Percentiles rank a stretch among this genome's conserved stretches.
These are phyloP conservation scores for Zygosaccharomyces bailii DNA, from an alignment of 805 yeast genomes.

Conservation along the genomic window DNA sequence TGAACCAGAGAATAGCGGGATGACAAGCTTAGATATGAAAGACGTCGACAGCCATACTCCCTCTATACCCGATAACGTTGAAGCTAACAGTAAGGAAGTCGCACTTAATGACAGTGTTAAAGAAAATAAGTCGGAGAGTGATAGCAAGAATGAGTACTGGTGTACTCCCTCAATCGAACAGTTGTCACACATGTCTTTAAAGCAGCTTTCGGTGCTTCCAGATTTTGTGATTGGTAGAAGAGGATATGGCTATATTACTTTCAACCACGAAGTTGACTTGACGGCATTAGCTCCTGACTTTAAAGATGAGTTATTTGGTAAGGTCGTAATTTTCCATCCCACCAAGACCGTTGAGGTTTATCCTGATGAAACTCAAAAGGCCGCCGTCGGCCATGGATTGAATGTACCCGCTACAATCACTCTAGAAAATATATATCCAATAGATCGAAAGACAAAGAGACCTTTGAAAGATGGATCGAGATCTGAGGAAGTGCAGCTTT, in stretches of 20 bases:
- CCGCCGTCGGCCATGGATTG: slow-evolving; percentile 62
- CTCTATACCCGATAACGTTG: not conserved
- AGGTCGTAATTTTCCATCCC: slow-evolving; percentile 45
- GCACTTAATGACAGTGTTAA: not conserved
- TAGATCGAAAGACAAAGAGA: slow-evolving; percentile 31
- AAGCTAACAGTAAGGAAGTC: not conserved
- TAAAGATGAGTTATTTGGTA: slow-evolving; percentile 38
- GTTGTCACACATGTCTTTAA: slow-evolving; percentile 41
- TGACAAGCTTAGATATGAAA: not conserved
- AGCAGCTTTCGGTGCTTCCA: slow-evolving; percentile 52
- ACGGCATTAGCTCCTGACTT: slow-evolving; percentile 45
- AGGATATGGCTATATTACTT: slow-evolving; percentile 66
- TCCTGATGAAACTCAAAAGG: slow-evolving; percentile 50
- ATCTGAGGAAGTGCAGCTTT: slow-evolving; percentile 44
- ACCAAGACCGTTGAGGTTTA: slow-evolving; percentile 58
- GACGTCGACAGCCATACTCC: not conserved
- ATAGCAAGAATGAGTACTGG: slow-evolving; percentile 52
- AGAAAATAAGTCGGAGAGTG: not conserved
- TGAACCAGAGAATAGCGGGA: slow-evolving; percentile 3
- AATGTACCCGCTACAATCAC: slow-evolving; percentile 77
- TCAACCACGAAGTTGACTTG: slow-evolving; percentile 65
- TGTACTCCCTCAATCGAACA: slow-evolving; percentile 61
- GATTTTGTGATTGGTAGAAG: slow-evolving; percentile 66
- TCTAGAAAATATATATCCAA: slow-evolving; percentile 58
- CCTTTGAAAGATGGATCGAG: slow-evolving; percentile 32